Evolutionary conservation across 2,329 filamentous ascomycete genomes (phyloP).

Genomic region (Venturia asperata): DNA sequence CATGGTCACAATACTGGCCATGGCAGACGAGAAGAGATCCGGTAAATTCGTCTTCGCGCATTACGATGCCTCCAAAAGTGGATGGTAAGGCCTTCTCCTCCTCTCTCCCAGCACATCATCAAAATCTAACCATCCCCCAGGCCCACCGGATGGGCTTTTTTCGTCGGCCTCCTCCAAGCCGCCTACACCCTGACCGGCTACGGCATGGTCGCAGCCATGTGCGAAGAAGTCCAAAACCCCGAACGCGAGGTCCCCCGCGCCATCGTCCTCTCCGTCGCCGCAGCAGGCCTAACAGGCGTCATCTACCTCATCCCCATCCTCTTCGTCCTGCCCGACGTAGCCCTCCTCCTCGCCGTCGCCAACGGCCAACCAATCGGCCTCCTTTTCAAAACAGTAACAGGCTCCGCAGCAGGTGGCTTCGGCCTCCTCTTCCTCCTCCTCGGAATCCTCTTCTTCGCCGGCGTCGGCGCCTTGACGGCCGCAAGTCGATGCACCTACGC

Average conservation of each 20-base stretch:
- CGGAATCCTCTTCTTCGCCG: slow-evolving; percentile 70
- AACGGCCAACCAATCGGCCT: slow-evolving; percentile 70
- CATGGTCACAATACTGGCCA: slow-evolving; percentile 54
- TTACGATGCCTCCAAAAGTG: slow-evolving; percentile 56
- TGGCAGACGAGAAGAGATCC: slow-evolving; percentile 51
- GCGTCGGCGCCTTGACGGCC: slow-evolving; percentile 66
- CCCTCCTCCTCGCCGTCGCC: slow-evolving; percentile 55
- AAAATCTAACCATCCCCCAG: slow-evolving; percentile 25
- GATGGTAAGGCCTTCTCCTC: slow-evolving; percentile 31
- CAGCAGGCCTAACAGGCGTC: slow-evolving; percentile 58
- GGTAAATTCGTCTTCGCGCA: slow-evolving; percentile 61
- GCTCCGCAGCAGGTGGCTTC: slow-evolving; percentile 65
- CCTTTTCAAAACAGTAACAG: slow-evolving; percentile 69
- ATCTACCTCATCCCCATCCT: slow-evolving; percentile 66
- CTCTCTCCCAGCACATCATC: background rate
- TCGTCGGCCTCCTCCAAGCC: slow-evolving; percentile 62
- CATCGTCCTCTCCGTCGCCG: slow-evolving; percentile 62
- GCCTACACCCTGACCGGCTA: slow-evolving; percentile 58
- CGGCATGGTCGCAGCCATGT: slow-evolving; percentile 66
- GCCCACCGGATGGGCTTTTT: slow-evolving; percentile 64
- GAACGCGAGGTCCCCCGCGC: slow-evolving; percentile 51
- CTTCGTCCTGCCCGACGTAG: slow-evolving; percentile 61
- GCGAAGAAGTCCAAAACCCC: slow-evolving; percentile 45
- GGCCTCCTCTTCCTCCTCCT: slow-evolving; percentile 68
- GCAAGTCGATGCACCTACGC: slow-evolving; percentile 69